phyloP scores from a whole-genome alignment of 2,329 filamentous ascomycete genomes.

The Botrytis elliptica region DNA sequence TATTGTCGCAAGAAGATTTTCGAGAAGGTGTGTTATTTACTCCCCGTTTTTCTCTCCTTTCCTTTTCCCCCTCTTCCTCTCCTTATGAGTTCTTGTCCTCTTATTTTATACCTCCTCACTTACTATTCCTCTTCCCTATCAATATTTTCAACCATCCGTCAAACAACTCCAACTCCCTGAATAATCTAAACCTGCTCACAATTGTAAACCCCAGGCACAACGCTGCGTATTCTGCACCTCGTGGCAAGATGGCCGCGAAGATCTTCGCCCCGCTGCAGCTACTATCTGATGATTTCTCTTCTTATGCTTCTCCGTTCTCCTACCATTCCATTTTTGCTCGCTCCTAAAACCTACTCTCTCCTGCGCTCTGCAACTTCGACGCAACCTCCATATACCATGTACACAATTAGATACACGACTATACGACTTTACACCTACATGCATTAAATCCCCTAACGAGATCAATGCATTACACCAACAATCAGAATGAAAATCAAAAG shows the following conservation, averaged over 20 bases:
- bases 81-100: background rate
- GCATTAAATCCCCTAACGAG: accelerated
- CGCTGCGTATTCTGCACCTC: conserved; percentile 57
- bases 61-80: background rate
- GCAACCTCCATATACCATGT: background rate
- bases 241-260: conserved; percentile 50
- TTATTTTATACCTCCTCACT: background rate
- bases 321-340: background rate
- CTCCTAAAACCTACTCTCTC: background rate
- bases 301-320: background rate
- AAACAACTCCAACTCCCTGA: background rate
- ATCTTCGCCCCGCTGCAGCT: conserved; percentile 1
- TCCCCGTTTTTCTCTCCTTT: too few relatives aligned
- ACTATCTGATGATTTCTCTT: background rate
- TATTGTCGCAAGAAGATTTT: conserved; percentile 65
- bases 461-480: background rate
- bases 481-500: background rate
- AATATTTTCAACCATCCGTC: background rate
- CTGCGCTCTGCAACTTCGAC: background rate
- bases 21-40: conserved; percentile 51
- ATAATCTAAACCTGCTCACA: background rate
- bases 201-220: conserved; percentile 39
- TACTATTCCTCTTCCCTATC: background rate
- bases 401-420: background rate
- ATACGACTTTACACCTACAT: background rate